A percentile compares a stretch with the other conserved stretches of the same genome.
Conservation (phyloP, 768 basidiomycete genomes). For the Dioszegia hungarica region DNA sequence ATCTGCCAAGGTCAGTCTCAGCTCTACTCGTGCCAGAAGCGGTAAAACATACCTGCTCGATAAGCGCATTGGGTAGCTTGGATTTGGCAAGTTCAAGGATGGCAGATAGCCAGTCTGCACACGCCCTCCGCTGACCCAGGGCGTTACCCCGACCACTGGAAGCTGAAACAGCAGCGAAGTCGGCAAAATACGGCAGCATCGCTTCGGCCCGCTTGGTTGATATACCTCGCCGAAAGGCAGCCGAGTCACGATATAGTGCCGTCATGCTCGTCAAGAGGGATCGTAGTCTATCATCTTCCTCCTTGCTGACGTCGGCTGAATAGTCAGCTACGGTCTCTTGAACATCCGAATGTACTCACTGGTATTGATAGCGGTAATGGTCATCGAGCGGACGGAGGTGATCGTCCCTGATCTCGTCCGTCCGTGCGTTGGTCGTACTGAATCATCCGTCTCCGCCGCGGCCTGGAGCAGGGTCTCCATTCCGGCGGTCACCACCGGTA, state of each 20-base stretch:
- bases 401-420: conserved; percentile 29
- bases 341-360: too few relatives aligned
- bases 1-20: conserved; percentile 9
- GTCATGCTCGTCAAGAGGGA: conserved; percentile 24
- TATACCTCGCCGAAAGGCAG: conserved; percentile 25
- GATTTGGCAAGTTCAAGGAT: conserved; percentile 19
- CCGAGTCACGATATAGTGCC: conserved; percentile 18
- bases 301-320: neutral
- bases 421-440: conserved; percentile 7
- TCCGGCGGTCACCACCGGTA: conserved; percentile 67
- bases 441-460: conserved; percentile 28
- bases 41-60: conserved; percentile 21
- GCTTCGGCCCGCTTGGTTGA: conserved; percentile 23
- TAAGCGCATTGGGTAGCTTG: conserved; percentile 21
- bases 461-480: conserved; percentile 58
- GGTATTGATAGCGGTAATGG: conserved; percentile 12
- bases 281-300: conserved; percentile 14
- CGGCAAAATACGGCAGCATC: conserved; percentile 31
- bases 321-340: neutral
- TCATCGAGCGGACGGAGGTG: conserved; percentile 24
- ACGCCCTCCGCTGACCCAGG: conserved; percentile 20
- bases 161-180: conserved; percentile 35
- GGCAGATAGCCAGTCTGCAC: conserved; percentile 17
- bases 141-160: conserved; percentile 14
- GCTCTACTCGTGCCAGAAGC: too few relatives aligned